These are phyloP conservation scores for Ramaria sp. DNA, from an alignment of 768 basidiomycete species.

Conservation along the genomic window DNA sequence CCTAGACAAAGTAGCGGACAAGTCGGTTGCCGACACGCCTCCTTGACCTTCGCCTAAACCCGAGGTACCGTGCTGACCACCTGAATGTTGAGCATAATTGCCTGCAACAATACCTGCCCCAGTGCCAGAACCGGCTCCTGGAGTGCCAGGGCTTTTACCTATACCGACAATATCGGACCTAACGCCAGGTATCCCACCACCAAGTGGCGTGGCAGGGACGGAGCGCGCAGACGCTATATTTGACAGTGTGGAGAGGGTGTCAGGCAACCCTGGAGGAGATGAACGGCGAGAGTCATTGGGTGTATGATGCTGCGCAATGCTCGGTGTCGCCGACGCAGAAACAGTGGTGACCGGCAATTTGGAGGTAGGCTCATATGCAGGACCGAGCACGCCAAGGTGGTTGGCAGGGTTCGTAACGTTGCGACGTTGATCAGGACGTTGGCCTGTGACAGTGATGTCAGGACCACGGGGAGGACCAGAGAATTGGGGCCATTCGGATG, in stretches of 20 bases:
- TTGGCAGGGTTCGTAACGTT: constrained; percentile 61
- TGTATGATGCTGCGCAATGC: constrained; percentile 44
- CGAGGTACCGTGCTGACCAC: not conserved
- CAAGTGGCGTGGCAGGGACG: constrained; percentile 71
- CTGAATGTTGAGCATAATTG: not conserved
- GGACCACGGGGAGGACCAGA: constrained; percentile 49
- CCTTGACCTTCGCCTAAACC: constrained; percentile 1
- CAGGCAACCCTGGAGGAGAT: constrained; percentile 59
- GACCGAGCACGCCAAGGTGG: constrained; percentile 40
- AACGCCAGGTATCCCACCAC: constrained; percentile 30
- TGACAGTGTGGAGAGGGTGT: constrained; percentile 40
- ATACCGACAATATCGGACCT: constrained; percentile 29
- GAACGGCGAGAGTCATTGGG: constrained; percentile 51
- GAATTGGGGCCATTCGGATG: constrained; percentile 95
- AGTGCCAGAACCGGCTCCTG: constrained; percentile 30
- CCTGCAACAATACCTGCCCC: not conserved
- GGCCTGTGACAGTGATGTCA: constrained; percentile 36
- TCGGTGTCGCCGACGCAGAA: constrained; percentile 56
- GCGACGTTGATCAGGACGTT: constrained; percentile 47
- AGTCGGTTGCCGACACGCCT: constrained; percentile 39
- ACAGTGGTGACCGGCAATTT: constrained; percentile 35
- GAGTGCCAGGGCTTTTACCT: constrained; percentile 58
- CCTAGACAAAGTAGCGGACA: constrained; percentile 67
- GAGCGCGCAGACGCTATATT: constrained; percentile 42
- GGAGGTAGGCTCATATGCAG: constrained; percentile 35